Base-by-base conservation (phyloP, 768 basidiomycete genomes). In the Lentinula boryana region DNA sequence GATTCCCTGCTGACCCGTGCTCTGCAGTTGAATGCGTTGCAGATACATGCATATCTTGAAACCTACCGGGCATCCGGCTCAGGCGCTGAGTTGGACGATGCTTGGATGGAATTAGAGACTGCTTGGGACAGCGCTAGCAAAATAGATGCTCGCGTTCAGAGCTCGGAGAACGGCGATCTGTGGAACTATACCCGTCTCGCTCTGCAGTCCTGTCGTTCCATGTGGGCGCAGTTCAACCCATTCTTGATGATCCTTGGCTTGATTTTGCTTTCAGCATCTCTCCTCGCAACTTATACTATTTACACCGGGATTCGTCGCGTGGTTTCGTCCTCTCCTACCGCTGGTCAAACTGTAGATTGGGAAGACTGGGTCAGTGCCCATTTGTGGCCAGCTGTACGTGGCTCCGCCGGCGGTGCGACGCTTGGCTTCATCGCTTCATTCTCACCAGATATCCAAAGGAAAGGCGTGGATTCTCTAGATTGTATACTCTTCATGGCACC, bases 171-270 rank as follows among this genome's bases (percentile, higher is more conserved):
- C 38, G 67, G 81, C 15, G 66, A 78, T 10, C 67, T 78, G 43
- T 73, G 79, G 52, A 72, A 78, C 16, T 93, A 85, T 68, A 84
- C 83, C 12, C 78, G 85, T 8, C 70, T 78, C 15, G 84, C 89
- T 5, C 79, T 95, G 36, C 74, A 79, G 1, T 81, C 81, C 2
- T 95, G 95, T 68, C 88, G 95, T 6, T 72, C 82, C 12, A 84
- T 98, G 58, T 99, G 97, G 97, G 96, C 97, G 1, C 92, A 93
- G 67, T 98, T 99, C 78, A 91, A 94, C 64, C 77, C 88, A 3
- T 67, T 82, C 1, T 76, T 91, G 13, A 98, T 98, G 81, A 71
- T 76, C 4, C 75, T 88, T 31, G 97, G 96, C 0, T 71, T 96
- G 9, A 65, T 71, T 0, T 72, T 92, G 27, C 78, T 95, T 32